These are phyloP conservation scores for Closterium sp. DNA, from an alignment of 139 green algal species.

Conservation along the genomic window DNA sequence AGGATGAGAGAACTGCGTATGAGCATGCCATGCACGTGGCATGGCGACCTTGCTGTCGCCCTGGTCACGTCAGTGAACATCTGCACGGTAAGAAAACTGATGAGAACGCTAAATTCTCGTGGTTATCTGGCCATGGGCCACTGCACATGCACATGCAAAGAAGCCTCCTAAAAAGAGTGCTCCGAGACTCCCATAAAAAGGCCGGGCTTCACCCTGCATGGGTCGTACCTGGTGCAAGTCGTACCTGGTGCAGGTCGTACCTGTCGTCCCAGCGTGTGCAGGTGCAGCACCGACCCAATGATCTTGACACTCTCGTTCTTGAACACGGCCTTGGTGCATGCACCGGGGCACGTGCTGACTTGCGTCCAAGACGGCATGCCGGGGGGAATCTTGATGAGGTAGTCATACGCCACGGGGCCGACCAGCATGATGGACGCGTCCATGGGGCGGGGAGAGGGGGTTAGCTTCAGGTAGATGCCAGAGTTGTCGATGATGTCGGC, in stretches of 20 bases:
- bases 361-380: background rate
- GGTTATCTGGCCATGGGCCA: too few relatives aligned
- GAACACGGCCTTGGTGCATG: background rate
- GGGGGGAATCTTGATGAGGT: background rate
- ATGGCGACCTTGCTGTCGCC: too few relatives aligned
- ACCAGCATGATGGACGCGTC: background rate
- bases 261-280: background rate
- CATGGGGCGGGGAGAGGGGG: background rate
- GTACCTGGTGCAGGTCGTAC: background rate
- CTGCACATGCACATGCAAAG: too few relatives aligned
- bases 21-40: too few relatives aligned
- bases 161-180: too few relatives aligned
- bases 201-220: too few relatives aligned
- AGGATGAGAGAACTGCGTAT: too few relatives aligned
- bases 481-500: background rate
- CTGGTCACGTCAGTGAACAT: too few relatives aligned
- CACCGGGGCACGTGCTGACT: background rate
- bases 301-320: background rate
- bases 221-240: too few relatives aligned
- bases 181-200: too few relatives aligned
- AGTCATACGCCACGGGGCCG: background rate
- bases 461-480: background rate
- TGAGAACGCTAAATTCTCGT: too few relatives aligned
- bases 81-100: too few relatives aligned
- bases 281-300: background rate